Conservation (phyloP, 768 basidiomycete species). For the Leccinum imitatum region DNA sequence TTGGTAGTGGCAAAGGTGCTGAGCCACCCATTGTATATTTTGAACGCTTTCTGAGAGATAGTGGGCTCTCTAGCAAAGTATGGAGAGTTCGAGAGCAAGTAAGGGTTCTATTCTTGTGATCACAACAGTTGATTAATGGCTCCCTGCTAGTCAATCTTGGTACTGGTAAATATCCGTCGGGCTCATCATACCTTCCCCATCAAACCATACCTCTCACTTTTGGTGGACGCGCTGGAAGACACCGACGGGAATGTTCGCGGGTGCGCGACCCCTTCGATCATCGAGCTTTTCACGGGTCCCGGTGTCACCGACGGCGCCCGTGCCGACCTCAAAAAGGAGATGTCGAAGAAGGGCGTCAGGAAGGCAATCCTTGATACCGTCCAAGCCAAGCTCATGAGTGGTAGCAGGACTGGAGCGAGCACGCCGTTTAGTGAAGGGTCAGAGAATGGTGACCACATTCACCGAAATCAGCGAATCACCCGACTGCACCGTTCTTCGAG, state of each 20-base stretch:
- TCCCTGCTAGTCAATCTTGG: slow-evolving; percentile 52
- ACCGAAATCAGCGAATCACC: too few species aligned
- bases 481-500: too few species aligned
- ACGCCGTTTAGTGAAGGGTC: too few species aligned
- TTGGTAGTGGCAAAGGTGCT: slow-evolving; percentile 54
- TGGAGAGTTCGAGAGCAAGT: slow-evolving; percentile 89
- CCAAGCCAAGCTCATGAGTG: too few species aligned
- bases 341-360: too few species aligned
- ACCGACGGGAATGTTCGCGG: slow-evolving; percentile 88
- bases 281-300: slow-evolving; percentile 83
- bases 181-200: slow-evolving; percentile 74
- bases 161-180: slow-evolving; percentile 72
- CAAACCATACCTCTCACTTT: slow-evolving; percentile 70
- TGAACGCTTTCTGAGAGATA: slow-evolving; percentile 70
- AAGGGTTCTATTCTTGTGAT: slow-evolving; percentile 23
- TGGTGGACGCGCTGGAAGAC: slow-evolving; percentile 89
- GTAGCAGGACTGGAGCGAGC: too few species aligned
- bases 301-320: slow-evolving; percentile 83
- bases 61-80: slow-evolving; percentile 75
- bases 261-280: slow-evolving; percentile 73
- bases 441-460: too few species aligned
- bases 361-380: too few species aligned
- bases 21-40: slow-evolving; percentile 68
- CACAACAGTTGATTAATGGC: not conserved
- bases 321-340: slow-evolving; percentile 93